These are phyloP conservation scores for Aspergillus versicolor DNA, from an alignment of 2,329 filamentous ascomycete species.

Conservation along the genomic window DNA sequence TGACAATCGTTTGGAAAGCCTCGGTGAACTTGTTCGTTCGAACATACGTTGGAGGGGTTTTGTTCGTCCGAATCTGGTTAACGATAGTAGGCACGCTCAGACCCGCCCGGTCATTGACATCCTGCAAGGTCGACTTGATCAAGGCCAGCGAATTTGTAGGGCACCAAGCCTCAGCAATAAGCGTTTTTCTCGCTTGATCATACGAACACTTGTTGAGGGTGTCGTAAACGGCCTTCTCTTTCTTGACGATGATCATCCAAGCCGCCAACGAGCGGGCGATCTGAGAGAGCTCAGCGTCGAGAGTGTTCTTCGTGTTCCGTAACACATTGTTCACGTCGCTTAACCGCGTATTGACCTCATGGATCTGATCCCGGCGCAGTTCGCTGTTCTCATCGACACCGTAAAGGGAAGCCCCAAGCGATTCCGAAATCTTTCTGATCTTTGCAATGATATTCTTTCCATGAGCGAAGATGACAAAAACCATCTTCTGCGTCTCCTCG, in stretches of 20 bases:
- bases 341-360: constrained; percentile 92
- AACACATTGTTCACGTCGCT: constrained; percentile 90
- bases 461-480: constrained; percentile 98
- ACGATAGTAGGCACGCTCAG: constrained; percentile 98
- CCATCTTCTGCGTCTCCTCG: constrained; percentile 91
- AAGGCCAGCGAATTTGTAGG: constrained; percentile 85
- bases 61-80: constrained; percentile 95
- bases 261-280: constrained; percentile 90
- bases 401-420: constrained; percentile 92
- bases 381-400: constrained; percentile 97
- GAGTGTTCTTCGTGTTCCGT: constrained; percentile 89
- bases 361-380: constrained; percentile 89
- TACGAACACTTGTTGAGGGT: constrained; percentile 96
- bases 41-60: constrained; percentile 94
- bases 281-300: constrained; percentile 88
- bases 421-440: constrained; percentile 98
- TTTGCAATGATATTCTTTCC: constrained; percentile 98
- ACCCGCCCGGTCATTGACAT: constrained; percentile 93
- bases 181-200: constrained; percentile 88
- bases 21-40: constrained; percentile 99
- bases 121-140: constrained; percentile 90
- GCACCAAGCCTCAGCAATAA: constrained; percentile 97
- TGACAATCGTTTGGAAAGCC: constrained; percentile 97
- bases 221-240: constrained; percentile 97
- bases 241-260: constrained; percentile 97